Percentiles rank a stretch among this genome's conserved stretches.
Evolutionary conservation across 768 basidiomycete genomes (phyloP).

Genomic region (Gyrodon lividus): DNA sequence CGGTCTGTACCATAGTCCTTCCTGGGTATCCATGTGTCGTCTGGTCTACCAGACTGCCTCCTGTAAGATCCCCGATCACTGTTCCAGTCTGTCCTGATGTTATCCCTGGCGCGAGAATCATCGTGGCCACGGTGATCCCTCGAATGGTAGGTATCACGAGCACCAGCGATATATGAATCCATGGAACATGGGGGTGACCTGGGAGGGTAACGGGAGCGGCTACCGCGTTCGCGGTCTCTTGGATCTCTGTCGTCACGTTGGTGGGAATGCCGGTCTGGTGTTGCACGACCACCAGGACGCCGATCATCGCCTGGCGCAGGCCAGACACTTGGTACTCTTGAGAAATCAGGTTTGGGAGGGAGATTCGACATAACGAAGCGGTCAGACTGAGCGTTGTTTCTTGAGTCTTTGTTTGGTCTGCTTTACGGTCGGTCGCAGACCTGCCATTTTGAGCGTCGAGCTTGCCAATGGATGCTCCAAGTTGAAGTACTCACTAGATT

Average conservation of each 20-base stretch:
- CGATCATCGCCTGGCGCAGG: conserved; percentile 25
- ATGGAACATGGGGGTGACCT: conserved; percentile 12
- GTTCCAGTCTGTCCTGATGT: conserved; percentile 26
- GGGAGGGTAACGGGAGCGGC: conserved; percentile 15
- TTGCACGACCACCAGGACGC: conserved; percentile 16
- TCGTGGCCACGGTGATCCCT: conserved; percentile 23
- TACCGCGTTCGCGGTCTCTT: conserved; percentile 22
- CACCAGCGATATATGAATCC: conserved; percentile 15
- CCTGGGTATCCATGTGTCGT: conserved; percentile 15
- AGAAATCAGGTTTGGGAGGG: conserved; percentile 32
- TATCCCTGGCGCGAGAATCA: conserved; percentile 19
- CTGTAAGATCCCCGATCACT: conserved; percentile 18
- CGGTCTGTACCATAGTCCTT: conserved; percentile 20
- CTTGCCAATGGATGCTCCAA: too few relatives aligned
- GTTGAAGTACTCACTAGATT: background rate
- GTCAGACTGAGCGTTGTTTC: background rate
- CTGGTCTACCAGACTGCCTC: conserved; percentile 7
- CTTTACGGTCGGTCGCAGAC: conserved; percentile 11
- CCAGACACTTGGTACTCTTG: conserved; percentile 18
- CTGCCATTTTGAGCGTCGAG: conserved; percentile 1
- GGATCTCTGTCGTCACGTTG: conserved; percentile 25
- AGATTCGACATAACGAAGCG: conserved; percentile 25
- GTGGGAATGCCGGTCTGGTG: conserved; percentile 26
- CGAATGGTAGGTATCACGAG: conserved; percentile 19
- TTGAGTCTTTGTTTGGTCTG: conserved; percentile 18